These are phyloP conservation scores for Fallopia convolvulus DNA, from an alignment of 148 eudicot species.

Conservation along the genomic window DNA sequence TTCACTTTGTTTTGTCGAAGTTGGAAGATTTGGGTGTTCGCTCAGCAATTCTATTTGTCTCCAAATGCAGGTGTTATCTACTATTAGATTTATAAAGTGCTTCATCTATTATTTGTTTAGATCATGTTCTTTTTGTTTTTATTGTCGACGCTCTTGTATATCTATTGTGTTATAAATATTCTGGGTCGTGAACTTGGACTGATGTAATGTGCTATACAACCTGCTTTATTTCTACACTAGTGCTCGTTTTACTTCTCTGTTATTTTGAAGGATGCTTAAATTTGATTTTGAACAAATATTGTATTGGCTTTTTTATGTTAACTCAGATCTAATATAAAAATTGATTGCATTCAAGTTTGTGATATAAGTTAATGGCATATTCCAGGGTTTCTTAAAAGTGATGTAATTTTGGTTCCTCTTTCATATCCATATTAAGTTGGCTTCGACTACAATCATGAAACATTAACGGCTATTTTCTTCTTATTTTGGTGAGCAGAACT, in stretches of 20 bases:
- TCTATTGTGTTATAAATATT: no score
- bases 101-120: neutral
- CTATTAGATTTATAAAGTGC: neutral
- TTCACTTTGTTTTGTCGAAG: constrained; percentile 57
- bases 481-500: constrained; percentile 34
- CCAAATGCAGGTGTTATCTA: constrained; percentile 49
- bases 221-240: neutral
- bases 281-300: neutral
- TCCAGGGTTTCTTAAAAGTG: neutral
- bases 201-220: neutral
- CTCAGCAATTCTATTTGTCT: constrained; percentile 74
- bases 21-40: constrained; percentile 69
- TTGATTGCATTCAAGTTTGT: neutral
- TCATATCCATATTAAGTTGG: neutral
- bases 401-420: neutral
- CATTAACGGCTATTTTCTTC: neutral
- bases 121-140: neutral
- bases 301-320: neutral
- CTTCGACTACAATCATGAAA: neutral
- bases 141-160: no score
- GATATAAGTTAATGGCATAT: neutral
- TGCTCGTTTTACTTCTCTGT: neutral
- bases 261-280: neutral
- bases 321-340: neutral
- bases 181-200: no score